Evolutionary conservation across 164 flowering plant species (phyloP).

Genomic region (Saururus chinensis): DNA sequence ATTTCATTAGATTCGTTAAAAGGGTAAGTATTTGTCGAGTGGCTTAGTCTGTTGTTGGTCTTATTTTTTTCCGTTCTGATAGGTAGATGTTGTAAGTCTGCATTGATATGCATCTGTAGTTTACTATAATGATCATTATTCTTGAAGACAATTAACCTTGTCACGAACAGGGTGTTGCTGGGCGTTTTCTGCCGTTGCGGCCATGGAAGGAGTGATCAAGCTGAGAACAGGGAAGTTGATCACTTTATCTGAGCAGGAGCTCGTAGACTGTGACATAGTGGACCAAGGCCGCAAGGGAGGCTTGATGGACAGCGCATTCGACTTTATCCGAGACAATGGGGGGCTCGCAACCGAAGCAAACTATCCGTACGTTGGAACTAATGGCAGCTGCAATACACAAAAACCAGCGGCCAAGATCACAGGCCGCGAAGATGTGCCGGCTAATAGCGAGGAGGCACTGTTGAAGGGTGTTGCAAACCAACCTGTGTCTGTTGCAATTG

Average conservation of each 20-base stretch:
- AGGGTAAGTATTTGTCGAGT: no score
- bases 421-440: constrained; percentile 13
- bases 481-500: constrained; percentile 19
- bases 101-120: no score
- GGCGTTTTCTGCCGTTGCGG: constrained; percentile 25
- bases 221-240: constrained; percentile 13
- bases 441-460: constrained; percentile 17
- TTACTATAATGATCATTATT: no score
- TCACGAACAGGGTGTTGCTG: constrained; percentile 19
- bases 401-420: constrained; percentile 12
- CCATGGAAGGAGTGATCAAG: constrained; percentile 16
- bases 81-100: no score
- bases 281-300: constrained; percentile 18
- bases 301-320: constrained; percentile 13
- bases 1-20: no score
- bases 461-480: constrained; percentile 21
- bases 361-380: constrained; percentile 14
- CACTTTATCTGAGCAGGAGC: constrained; percentile 24
- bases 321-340: constrained; percentile 4
- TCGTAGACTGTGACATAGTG: constrained; percentile 22
- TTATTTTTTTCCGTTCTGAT: no score
- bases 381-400: constrained; percentile 8
- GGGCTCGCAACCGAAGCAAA: constrained; percentile 15
- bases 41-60: no score
- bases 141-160: no score